Conservation (phyloP, 768 basidiomycete species). For the Nevesoporus exiguus region DNA sequence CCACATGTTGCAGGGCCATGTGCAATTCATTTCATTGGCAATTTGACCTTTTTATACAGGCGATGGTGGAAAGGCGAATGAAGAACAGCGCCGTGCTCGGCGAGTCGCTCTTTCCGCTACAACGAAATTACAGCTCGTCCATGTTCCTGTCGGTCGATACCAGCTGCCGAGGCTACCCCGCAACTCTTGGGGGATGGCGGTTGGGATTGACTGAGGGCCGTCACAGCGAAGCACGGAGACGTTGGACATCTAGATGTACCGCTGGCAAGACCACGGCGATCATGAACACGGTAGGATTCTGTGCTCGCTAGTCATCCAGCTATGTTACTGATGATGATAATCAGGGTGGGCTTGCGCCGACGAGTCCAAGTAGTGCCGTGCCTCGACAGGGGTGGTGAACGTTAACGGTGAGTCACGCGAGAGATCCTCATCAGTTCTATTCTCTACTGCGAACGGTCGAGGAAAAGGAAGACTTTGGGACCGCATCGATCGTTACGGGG, state of each 20-base stretch:
- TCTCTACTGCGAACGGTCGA: slow-evolving; percentile 8
- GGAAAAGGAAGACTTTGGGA: slow-evolving; percentile 4
- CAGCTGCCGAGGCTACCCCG: not conserved
- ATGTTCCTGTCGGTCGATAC: slow-evolving; percentile 11
- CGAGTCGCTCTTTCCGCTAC: slow-evolving; percentile 10
- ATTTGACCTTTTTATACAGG: slow-evolving; percentile 3
- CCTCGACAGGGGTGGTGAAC: slow-evolving; percentile 1
- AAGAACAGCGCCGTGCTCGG: slow-evolving; percentile 12
- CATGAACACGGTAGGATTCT: slow-evolving; percentile 2
- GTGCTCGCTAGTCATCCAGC: not conserved
- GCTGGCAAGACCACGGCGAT: slow-evolving; percentile 11
- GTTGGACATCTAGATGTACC: not conserved
- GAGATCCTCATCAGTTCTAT: slow-evolving; percentile 21
- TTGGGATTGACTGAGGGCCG: slow-evolving; percentile 2
- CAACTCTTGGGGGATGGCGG: not conserved
- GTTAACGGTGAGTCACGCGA: slow-evolving; percentile 4
- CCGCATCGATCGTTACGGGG: slow-evolving; percentile 2
- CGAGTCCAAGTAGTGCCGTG: slow-evolving; percentile 11
- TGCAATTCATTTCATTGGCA: slow-evolving; percentile 18
- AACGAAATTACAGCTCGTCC: slow-evolving; percentile 6
- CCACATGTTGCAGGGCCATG: slow-evolving; percentile 18
- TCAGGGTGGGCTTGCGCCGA: not conserved
- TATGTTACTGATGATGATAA: not conserved
- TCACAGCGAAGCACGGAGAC: slow-evolving; percentile 10
- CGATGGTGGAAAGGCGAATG: slow-evolving; percentile 1